These are phyloP conservation scores for Verticillium nonalfalfae DNA, from an alignment of 2,329 filamentous ascomycete species.

Conservation along the genomic window DNA sequence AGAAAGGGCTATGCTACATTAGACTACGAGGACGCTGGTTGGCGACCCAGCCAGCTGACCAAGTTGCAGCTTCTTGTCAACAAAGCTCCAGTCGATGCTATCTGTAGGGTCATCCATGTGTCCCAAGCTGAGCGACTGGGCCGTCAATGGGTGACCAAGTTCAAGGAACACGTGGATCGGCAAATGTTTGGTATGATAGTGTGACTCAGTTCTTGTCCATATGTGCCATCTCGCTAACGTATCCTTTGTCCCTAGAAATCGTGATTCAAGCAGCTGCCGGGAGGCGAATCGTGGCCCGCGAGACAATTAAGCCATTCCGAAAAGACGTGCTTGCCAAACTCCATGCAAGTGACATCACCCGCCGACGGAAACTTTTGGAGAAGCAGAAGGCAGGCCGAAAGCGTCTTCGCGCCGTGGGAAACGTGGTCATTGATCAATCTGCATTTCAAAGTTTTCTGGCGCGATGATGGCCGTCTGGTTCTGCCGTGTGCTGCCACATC, in stretches of 20 bases:
- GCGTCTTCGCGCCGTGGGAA: constrained; percentile 75
- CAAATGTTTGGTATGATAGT: constrained; percentile 69
- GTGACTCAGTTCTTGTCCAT: neutral
- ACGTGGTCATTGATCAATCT: constrained; percentile 92
- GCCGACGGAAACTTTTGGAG: constrained; percentile 81
- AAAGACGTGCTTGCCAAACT: constrained; percentile 93
- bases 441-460: constrained; percentile 92
- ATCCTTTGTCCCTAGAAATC: constrained; percentile 50
- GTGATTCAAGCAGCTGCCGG: constrained; percentile 89
- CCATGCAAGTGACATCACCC: constrained; percentile 80
- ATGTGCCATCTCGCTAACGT: neutral
- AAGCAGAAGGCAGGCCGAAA: constrained; percentile 96
- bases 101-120: constrained; percentile 80
- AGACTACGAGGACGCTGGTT: constrained; percentile 94
- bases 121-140: constrained; percentile 78
- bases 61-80: constrained; percentile 94
- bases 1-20: constrained; percentile 88
- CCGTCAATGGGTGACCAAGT: constrained; percentile 85
- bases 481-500: neutral
- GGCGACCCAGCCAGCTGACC: constrained; percentile 70
- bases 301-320: constrained; percentile 92
- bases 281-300: constrained; percentile 75
- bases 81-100: constrained; percentile 86
- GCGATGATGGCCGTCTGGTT: constrained; percentile 42
- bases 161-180: constrained; percentile 92